Conservation (phyloP, 108 stramenopile species). For the Cyclotella atomus region DNA sequence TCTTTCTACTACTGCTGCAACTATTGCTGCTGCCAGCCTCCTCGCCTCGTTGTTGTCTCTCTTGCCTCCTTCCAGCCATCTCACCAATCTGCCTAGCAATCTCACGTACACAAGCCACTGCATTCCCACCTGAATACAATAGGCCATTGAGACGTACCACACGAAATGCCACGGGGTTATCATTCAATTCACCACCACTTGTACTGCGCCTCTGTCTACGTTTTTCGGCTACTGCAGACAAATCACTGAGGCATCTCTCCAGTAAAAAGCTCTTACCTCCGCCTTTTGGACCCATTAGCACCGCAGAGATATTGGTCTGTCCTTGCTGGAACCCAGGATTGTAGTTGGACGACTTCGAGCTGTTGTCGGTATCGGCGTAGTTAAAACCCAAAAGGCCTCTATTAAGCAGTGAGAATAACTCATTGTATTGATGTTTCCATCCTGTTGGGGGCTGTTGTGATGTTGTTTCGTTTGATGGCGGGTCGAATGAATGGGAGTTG, state of each 20-base stretch:
- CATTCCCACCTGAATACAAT: constrained; percentile 71
- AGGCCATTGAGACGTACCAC: constrained; percentile 74
- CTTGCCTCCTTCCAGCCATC: constrained; percentile 47
- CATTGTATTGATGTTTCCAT: constrained; percentile 36
- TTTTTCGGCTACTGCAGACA: constrained; percentile 38
- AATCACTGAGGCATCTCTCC: constrained; percentile 64
- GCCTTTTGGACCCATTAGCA: constrained; percentile 78
- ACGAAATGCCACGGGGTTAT: constrained; percentile 54
- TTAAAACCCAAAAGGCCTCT: constrained; percentile 36
- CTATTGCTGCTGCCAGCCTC: no score
- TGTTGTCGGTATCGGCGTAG: background rate
- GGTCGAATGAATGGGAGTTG: constrained; percentile 29
- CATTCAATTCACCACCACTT: background rate
- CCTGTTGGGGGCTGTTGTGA: constrained; percentile 28
- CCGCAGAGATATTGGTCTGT: constrained; percentile 60
- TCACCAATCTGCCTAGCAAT: constrained; percentile 81
- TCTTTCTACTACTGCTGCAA: constrained; percentile 19
- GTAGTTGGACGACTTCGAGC: background rate
- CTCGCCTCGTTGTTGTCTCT: constrained; percentile 7
- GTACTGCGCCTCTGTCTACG: constrained; percentile 7
- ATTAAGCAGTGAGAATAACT: constrained; percentile 21
- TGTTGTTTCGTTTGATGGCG: background rate
- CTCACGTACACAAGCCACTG: constrained; percentile 62
- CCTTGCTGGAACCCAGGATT: no score
- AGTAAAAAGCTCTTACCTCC: constrained; percentile 76